These are phyloP conservation scores for Meira nashicola DNA, from an alignment of 1,284 basidiomycete genomes.

Conservation along the genomic window DNA sequence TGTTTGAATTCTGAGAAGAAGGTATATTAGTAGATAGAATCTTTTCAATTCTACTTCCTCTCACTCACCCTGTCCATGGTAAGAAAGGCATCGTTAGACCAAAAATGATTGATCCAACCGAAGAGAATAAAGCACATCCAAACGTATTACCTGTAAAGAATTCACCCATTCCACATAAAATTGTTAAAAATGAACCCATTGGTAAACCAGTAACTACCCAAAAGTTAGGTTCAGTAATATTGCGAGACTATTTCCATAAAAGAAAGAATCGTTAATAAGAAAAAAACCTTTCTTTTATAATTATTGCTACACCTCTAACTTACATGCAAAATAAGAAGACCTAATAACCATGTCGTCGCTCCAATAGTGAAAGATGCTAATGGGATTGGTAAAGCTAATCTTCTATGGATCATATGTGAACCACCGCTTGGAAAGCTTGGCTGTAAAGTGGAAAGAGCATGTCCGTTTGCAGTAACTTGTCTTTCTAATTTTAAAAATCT, in stretches of 20 bases:
- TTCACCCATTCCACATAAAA: slow-evolving; percentile 7
- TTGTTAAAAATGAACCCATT: background rate
- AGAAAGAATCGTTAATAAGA: too few species aligned
- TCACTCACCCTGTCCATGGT: slow-evolving; percentile 2
- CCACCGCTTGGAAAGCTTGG: slow-evolving; percentile 1
- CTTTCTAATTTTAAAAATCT: background rate
- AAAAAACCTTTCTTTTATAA: too few species aligned
- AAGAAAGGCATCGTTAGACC: slow-evolving; percentile 3
- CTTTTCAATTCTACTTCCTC: background rate
- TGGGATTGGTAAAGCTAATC: slow-evolving; percentile 1
- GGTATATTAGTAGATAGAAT: background rate
- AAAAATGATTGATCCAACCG: background rate
- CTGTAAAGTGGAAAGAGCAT: slow-evolving; percentile 2
- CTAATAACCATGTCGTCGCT: slow-evolving; percentile 4
- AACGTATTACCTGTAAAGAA: slow-evolving; percentile 8
- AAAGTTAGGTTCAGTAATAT: background rate
- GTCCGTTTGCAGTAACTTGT: background rate
- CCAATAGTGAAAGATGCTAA: background rate
- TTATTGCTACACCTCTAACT: too few species aligned
- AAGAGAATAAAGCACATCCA: background rate
- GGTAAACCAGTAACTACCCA: slow-evolving; percentile 3
- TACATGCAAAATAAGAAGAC: background rate
- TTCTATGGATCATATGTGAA: background rate
- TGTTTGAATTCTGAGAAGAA: background rate
- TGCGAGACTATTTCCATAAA: too few species aligned